Base-by-base conservation (phyloP, 352 stramenopile genomes). In the Globisporangium polare region DNA sequence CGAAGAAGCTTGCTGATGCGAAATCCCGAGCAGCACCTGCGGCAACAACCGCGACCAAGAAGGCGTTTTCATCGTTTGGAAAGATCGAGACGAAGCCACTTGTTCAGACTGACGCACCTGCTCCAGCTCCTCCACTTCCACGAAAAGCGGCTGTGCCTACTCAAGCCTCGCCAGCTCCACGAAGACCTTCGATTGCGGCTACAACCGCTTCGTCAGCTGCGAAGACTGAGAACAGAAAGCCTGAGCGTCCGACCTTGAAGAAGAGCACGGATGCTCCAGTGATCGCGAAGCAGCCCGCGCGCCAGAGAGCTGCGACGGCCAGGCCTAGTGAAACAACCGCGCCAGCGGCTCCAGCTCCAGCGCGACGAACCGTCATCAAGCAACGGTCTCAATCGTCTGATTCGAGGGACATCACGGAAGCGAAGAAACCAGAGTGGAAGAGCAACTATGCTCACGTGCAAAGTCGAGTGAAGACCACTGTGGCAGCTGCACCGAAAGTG, bases 371-470 rank as follows among this genome's bases (percentile, higher is more conserved):
- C 17, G n/a, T 53, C n/a, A 9, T 60, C 0, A 64, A 64, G 50
- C 50, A 53, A 27, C 58, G 58, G 0, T 58, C 58, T 18, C 58
- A 64, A 46, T 64, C 58, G 58, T 58, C 49, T 12, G 58, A 64
- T 29, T 57, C 58, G 12, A 54, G 58, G 10, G 58, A 64, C 27
- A 15, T 64, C 22, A 35, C 45, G 1, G 49, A 53, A 22, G 39
- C 20, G n/a, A 51, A 53, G 37, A 29, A 29, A 12, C 33, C 49
- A 15, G 58, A 64, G 39, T 51, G 49, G 39, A 57, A 51, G 29
- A 64, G 35, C 27, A 53, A 37, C 15, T 31, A 51, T 15, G 35
- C 33, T 41, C 39, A 41, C 8, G 46, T 43, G 5, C 35, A 64
- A 22, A 53, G 46, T 29, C 58, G 58, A 18, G 53, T 49, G 13